Percentiles rank a stretch among this genome's conserved stretches.
phyloP scores from a whole-genome alignment of 2,329 filamentous ascomycete species.

The Leptodontidium sp. region DNA sequence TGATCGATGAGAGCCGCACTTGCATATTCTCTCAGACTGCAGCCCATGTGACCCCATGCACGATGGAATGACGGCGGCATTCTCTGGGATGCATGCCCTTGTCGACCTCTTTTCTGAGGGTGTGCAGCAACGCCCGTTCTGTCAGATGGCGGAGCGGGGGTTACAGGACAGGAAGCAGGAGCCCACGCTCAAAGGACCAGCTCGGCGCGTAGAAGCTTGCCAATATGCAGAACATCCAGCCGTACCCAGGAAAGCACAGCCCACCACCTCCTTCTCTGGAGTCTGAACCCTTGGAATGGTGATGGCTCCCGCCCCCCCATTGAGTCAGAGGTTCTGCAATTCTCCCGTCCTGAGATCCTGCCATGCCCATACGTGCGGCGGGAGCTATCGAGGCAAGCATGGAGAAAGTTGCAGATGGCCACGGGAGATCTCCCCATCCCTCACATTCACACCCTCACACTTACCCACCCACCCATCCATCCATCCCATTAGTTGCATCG shows the following conservation, averaged over 20 bases:
- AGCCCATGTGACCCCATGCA: conserved; percentile 30
- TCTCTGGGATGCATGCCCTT: conserved; percentile 15
- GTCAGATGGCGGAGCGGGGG: conserved; percentile 13
- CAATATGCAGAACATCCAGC: conserved; percentile 32
- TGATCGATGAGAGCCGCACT: conserved; percentile 30
- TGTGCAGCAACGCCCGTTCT: conserved; percentile 21
- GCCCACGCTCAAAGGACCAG: conserved; percentile 17
- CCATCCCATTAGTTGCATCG: conserved; percentile 12
- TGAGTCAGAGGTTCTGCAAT: conserved; percentile 4
- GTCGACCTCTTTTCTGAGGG: conserved; percentile 18
- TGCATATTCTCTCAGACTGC: conserved; percentile 17
- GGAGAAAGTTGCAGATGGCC: conserved; percentile 21
- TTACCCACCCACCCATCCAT: not conserved
- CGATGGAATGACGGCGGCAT: conserved; percentile 25
- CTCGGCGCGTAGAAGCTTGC: conserved; percentile 30
- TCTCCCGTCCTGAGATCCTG: conserved; percentile 18
- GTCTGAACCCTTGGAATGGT: conserved; percentile 12
- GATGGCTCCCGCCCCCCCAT: not conserved
- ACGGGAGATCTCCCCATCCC: conserved; percentile 29
- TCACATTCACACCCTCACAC: conserved; percentile 14
- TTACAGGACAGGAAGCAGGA: conserved; percentile 3
- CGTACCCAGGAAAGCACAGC: conserved; percentile 8
- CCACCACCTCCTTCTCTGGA: conserved; percentile 4
- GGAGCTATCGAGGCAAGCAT: conserved; percentile 18
- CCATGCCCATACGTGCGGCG: conserved; percentile 17